Evolutionary conservation across 2,329 filamentous ascomycete species (phyloP).

Genomic region (Incumbomyces delicatus): DNA sequence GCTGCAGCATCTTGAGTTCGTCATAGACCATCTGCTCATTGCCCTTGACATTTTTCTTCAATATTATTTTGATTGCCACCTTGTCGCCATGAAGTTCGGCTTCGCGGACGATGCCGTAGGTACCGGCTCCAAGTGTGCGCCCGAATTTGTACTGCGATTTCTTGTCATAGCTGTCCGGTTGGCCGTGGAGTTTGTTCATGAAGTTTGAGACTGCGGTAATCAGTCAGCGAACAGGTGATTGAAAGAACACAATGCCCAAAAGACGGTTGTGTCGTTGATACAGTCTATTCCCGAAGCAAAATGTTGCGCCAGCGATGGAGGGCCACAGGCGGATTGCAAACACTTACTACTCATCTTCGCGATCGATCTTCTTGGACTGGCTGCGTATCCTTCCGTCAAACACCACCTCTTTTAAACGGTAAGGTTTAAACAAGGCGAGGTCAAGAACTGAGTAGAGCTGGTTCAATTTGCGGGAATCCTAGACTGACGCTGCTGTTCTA

Average conservation of each 20-base stretch:
- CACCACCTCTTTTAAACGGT: too few relatives aligned
- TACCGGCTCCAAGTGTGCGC: conserved; percentile 86
- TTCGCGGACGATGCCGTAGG: conserved; percentile 96
- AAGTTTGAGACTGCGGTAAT: conserved; percentile 62
- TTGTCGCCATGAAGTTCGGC: conserved; percentile 76
- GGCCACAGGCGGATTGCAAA: too few relatives aligned
- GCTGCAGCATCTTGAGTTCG: conserved; percentile 86
- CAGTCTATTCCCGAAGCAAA: too few relatives aligned
- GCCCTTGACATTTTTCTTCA: conserved; percentile 98
- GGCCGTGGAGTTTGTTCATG: conserved; percentile 91
- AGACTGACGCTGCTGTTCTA: too few relatives aligned
- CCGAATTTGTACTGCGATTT: conserved; percentile 95
- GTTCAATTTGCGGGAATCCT: too few relatives aligned
- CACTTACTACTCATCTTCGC: too few relatives aligned
- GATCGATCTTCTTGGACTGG: too few relatives aligned
- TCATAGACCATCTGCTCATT: conserved; percentile 99
- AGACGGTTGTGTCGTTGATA: not conserved
- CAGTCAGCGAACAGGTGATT: conserved; percentile 8
- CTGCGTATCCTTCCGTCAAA: too few relatives aligned
- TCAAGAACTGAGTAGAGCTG: too few relatives aligned
- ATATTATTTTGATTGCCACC: conserved; percentile 95
- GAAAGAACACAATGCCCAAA: not conserved
- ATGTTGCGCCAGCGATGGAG: too few relatives aligned
- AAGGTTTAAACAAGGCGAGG: too few relatives aligned
- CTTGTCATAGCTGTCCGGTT: conserved; percentile 97